Percentiles rank a stretch among this genome's conserved stretches.
Conservation (phyloP, 75 land plant species). For the Adiantum capillusveneris region DNA sequence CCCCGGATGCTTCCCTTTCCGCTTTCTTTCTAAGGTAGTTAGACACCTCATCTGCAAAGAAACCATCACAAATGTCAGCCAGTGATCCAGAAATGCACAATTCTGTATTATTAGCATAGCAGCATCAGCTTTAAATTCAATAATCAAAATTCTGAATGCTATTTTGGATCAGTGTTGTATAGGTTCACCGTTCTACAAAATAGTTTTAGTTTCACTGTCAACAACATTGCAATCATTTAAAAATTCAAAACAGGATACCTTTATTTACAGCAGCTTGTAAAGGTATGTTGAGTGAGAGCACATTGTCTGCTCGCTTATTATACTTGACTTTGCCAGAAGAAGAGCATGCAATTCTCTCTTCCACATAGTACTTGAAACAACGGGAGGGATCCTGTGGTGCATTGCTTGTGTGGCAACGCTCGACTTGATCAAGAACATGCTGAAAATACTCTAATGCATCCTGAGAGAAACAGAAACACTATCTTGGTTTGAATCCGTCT, state of each 20-base stretch:
- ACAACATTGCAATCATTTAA: no score
- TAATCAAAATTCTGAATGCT: no score
- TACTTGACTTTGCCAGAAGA: conserved; percentile 93
- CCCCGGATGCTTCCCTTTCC: conserved; percentile 55
- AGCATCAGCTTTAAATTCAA: no score
- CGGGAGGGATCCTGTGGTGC: conserved; percentile 73
- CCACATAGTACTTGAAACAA: conserved; percentile 81
- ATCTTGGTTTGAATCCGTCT: no score
- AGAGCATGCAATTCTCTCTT: conserved; percentile 73
- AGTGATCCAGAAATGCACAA: no score
- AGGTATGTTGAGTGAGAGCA: conserved; percentile 56
- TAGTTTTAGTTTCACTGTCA: no score
- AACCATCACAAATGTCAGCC: not conserved
- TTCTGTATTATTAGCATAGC: no score
- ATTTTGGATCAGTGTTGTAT: no score
- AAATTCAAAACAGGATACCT: conserved; percentile 32
- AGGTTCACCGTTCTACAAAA: no score
- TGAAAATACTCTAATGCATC: conserved; percentile 98
- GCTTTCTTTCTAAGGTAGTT: conserved; percentile 53
- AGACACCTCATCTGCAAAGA: conserved; percentile 51
- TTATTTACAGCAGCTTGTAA: conserved; percentile 74
- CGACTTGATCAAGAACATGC: conserved; percentile 91
- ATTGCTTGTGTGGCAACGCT: conserved; percentile 47
- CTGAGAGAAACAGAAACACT: conserved; percentile 25
- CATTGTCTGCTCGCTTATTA: conserved; percentile 74